These are phyloP conservation scores for Trichoderma erinaceum DNA, from an alignment of 495 filamentous ascomycete genomes.

Conservation along the genomic window DNA sequence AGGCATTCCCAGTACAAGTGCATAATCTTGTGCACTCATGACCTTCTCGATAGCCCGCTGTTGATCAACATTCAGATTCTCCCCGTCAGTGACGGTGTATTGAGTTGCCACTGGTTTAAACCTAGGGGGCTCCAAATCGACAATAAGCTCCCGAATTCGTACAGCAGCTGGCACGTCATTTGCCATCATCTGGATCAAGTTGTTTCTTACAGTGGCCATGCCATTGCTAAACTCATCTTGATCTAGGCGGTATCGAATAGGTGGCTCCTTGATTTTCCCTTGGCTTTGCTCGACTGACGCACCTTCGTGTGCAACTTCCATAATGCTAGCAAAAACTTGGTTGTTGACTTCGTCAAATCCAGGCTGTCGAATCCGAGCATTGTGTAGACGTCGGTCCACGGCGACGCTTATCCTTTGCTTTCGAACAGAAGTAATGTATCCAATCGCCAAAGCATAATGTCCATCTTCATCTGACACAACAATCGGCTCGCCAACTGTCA, in stretches of 20 bases:
- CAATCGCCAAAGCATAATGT: conserved; percentile 89
- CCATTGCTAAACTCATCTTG: conserved; percentile 98
- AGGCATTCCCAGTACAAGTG: conserved; percentile 93
- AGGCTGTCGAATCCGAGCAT: conserved; percentile 64
- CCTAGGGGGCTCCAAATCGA: conserved; percentile 62
- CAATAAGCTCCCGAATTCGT: conserved; percentile 68
- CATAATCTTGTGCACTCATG: conserved; percentile 91
- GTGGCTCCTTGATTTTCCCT: conserved; percentile 43
- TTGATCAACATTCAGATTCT: conserved; percentile 78
- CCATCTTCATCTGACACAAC: conserved; percentile 95
- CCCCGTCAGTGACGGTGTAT: conserved; percentile 48
- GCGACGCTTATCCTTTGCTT: conserved; percentile 73
- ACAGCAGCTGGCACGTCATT: conserved; percentile 64
- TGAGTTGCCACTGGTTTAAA: conserved; percentile 63
- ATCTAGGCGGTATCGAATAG: conserved; percentile 75
- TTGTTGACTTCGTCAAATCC: conserved; percentile 71
- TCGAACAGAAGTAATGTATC: conserved; percentile 72
- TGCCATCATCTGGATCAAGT: conserved; percentile 86
- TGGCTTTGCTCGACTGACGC: conserved; percentile 41
- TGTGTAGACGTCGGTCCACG: conserved; percentile 82
- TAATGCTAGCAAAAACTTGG: conserved; percentile 84
- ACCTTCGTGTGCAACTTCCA: conserved; percentile 66
- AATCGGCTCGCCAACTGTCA: conserved; percentile 83
- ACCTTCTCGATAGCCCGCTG: conserved; percentile 81
- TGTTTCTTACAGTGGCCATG: conserved; percentile 91